Evolutionary conservation across 2,329 filamentous ascomycete species (phyloP).

Genomic region (Fusarium graminum): DNA sequence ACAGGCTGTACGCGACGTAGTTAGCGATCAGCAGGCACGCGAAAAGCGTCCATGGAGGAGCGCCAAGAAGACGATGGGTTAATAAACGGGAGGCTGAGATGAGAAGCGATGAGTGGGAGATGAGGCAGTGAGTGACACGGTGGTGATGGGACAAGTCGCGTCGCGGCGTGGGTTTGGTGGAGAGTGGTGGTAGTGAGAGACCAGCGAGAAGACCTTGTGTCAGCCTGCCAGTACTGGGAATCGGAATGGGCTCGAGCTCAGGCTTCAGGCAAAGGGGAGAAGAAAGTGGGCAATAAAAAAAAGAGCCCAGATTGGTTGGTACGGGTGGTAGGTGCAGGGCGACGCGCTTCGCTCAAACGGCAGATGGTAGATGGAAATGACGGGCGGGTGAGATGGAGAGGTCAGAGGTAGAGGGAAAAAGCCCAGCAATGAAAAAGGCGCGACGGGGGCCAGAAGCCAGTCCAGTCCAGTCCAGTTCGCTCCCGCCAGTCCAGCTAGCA

Average conservation of each 20-base stretch:
- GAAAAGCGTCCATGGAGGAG: slow-evolving; percentile 58
- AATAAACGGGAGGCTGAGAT: slow-evolving; percentile 55
- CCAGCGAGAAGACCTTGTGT: slow-evolving; percentile 45
- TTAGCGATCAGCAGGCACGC: slow-evolving; percentile 60
- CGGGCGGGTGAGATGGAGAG: slow-evolving; percentile 37
- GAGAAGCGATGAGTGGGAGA: slow-evolving; percentile 52
- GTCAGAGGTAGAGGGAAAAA: slow-evolving; percentile 41
- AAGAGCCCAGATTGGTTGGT: slow-evolving; percentile 43
- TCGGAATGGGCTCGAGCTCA: no score
- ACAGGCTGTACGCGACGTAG: slow-evolving; percentile 59
- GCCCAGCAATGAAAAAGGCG: slow-evolving; percentile 34
- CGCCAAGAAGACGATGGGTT: slow-evolving; percentile 50
- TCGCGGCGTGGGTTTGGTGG: slow-evolving; percentile 59
- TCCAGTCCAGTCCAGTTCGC: slow-evolving; percentile 14
- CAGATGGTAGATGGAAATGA: slow-evolving; percentile 45
- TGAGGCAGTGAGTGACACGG: slow-evolving; percentile 65
- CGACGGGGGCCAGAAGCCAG: slow-evolving; percentile 26
- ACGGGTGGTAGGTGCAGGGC: slow-evolving; percentile 43
- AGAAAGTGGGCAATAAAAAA: slow-evolving; percentile 43
- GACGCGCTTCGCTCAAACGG: slow-evolving; percentile 43
- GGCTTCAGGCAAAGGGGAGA: slow-evolving; percentile 32
- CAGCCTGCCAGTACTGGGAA: slow-evolving; percentile 39
- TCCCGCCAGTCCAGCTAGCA: no score
- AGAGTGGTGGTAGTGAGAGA: slow-evolving; percentile 55
- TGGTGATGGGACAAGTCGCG: slow-evolving; percentile 60